Evolutionary conservation across 1,139 yeast species (phyloP).

Genomic region (Lodderomyces oxycetoniae): DNA sequence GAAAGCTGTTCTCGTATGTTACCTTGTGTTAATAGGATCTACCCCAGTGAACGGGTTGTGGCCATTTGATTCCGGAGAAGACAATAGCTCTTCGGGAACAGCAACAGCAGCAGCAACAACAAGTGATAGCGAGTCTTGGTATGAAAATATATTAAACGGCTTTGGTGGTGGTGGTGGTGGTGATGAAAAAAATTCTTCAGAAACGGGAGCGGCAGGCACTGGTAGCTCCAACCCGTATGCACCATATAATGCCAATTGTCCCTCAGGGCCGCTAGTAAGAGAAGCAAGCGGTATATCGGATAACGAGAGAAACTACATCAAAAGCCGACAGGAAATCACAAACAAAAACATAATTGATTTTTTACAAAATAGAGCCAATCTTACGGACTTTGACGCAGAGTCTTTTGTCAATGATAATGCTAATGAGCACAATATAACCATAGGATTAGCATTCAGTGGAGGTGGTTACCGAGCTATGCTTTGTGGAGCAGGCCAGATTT

Average conservation of each 20-base stretch:
- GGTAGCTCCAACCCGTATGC: slow-evolving; percentile 21
- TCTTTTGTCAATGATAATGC: slow-evolving; percentile 25
- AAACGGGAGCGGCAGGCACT: slow-evolving; percentile 5
- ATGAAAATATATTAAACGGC: slow-evolving; percentile 2
- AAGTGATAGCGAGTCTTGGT: slow-evolving; percentile 4
- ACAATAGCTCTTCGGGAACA: slow-evolving; percentile 3
- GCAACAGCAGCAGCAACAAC: slow-evolving; percentile 4
- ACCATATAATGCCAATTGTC: slow-evolving; percentile 27
- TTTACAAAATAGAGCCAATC: slow-evolving; percentile 27
- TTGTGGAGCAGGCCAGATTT: slow-evolving; percentile 38
- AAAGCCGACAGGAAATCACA: slow-evolving; percentile 26
- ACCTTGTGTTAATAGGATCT: no score
- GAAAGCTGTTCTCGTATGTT: no score
- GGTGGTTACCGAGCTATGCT: slow-evolving; percentile 48
- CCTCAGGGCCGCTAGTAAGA: slow-evolving; percentile 21
- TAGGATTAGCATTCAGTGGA: slow-evolving; percentile 43
- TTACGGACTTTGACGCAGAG: slow-evolving; percentile 31
- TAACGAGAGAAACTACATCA: slow-evolving; percentile 27
- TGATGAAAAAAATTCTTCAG: background rate
- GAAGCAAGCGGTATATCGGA: slow-evolving; percentile 25
- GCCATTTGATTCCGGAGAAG: slow-evolving; percentile 11
- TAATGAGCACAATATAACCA: slow-evolving; percentile 29
- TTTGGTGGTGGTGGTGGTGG: slow-evolving; percentile 4
- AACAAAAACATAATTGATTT: slow-evolving; percentile 30
- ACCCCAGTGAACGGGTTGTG: slow-evolving; percentile 9